A percentile compares a stretch with the other conserved stretches of the same genome.
These are phyloP conservation scores for Rhizopus arrhizus DNA, from an alignment of 371 early-diverging fungal genomes.

Conservation along the genomic window DNA sequence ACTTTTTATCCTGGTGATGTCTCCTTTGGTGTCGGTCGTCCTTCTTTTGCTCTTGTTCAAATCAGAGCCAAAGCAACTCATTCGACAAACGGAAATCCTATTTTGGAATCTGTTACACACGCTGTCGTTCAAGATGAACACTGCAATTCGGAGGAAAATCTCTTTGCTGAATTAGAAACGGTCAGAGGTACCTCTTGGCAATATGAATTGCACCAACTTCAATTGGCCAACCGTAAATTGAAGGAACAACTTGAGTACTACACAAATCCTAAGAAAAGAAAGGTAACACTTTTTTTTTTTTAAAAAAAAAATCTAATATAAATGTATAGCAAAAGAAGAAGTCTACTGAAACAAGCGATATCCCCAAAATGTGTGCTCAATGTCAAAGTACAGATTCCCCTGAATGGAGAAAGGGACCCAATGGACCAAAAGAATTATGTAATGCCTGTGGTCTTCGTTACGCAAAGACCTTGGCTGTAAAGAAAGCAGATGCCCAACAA, in stretches of 20 bases:
- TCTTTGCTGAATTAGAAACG: slow-evolving; percentile 48
- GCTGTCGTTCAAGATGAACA: slow-evolving; percentile 5
- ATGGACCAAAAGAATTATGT: slow-evolving; percentile 79
- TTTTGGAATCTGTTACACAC: slow-evolving; percentile 10
- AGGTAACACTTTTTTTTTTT: slow-evolving; percentile 13
- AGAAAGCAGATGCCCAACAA: slow-evolving; percentile 6
- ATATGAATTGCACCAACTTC: slow-evolving; percentile 55
- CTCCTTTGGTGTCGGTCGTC: slow-evolving; percentile 27
- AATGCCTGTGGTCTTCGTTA: slow-evolving; percentile 84
- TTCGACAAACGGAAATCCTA: background rate
- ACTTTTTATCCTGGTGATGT: slow-evolving; percentile 54
- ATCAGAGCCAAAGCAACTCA: slow-evolving; percentile 29
- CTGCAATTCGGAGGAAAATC: slow-evolving; percentile 30
- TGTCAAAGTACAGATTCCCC: slow-evolving; percentile 81
- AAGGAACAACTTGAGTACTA: slow-evolving; percentile 41
- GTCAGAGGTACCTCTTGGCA: slow-evolving; percentile 54
- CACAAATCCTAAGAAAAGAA: slow-evolving; percentile 30
- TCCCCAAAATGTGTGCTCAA: slow-evolving; percentile 47
- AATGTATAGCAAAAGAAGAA: slow-evolving; percentile 33
- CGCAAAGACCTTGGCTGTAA: slow-evolving; percentile 27
- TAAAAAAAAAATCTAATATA: slow-evolving; percentile 3
- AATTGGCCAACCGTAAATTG: slow-evolving; percentile 44
- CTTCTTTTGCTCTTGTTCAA: slow-evolving; percentile 45
- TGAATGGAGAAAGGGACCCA: slow-evolving; percentile 84
- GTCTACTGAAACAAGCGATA: slow-evolving; percentile 15